Base-by-base conservation (phyloP, 371 early-diverging fungal species). In the Mucor plumbeus region DNA sequence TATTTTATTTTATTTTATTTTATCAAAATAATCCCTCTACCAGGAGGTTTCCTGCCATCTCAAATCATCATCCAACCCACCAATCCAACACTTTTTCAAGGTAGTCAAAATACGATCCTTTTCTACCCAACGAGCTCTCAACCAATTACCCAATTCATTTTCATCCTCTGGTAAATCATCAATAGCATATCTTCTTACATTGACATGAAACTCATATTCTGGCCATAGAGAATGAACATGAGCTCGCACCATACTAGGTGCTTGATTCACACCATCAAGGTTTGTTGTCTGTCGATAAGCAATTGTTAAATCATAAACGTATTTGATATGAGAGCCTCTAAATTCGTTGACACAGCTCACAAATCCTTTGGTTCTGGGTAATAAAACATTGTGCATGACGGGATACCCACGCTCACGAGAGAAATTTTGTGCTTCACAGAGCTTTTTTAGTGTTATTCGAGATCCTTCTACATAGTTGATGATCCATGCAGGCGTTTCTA, bases 291-390 rank as follows among this genome's bases (percentile, higher is more conserved):
- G 83, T 55, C 73, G 70, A 72, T 92, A 92, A 9, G 83, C 90
- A 38, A 91, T 82, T 0, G 91, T 91, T 34, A 91, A 80, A 63
- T 91, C 89, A 69, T 90, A 90, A 3, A 90, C 82, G 69, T 85
- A 84, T 63, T 87, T 81, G 38, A 90, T 85, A 78, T 91, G 90
- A n/a, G 80, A 84, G 43, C 77, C 71, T 35, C 89, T 75, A 56
- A 91, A 81, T 65, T 83, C 83, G 63, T 85, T 74, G 14, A 91
- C 81, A 48, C 88, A 88, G 3, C 88, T 84, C 19, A 86, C 77
- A 72, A 95, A 93, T 7, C 96, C 96, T 65, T 92, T 94, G 19
- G 88, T 91, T 50, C 96, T 77, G 26, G 96, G 96, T 70, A 88
- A 77, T 57, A 95, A 70, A 0, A 95, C 87, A 72, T 95, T 81